Percentiles rank a stretch among this genome's conserved stretches.
Evolutionary conservation across 179 eudicot genomes (phyloP).

Genomic region (Beta macrorhiza): DNA sequence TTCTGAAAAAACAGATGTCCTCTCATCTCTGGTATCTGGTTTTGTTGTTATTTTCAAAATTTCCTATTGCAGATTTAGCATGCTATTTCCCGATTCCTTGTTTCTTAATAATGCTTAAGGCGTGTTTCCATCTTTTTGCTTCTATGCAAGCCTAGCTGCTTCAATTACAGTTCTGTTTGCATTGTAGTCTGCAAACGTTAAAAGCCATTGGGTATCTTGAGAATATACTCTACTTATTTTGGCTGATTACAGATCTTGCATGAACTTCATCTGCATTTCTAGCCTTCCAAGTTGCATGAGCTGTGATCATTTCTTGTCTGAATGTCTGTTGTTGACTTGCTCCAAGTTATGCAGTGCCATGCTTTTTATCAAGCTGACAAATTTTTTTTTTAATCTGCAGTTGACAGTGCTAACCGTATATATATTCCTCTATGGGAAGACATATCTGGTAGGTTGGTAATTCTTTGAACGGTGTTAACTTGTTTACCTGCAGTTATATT

Average conservation of each 20-base stretch:
- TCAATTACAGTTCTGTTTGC: neutral
- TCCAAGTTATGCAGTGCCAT: neutral
- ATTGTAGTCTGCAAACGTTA: neutral
- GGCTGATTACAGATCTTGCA: neutral
- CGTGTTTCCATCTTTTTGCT: neutral
- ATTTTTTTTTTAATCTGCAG: slow-evolving; percentile 47
- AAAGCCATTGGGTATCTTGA: neutral
- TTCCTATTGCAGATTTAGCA: neutral
- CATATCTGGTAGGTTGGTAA: slow-evolving; percentile 72
- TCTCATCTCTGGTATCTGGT: no score
- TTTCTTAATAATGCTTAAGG: neutral
- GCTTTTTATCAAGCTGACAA: slow-evolving; percentile 31
- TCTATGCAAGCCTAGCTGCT: neutral
- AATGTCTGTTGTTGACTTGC: neutral
- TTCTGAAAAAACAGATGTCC: neutral
- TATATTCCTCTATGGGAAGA: slow-evolving; percentile 86
- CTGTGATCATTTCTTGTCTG: neutral
- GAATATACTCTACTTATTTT: neutral
- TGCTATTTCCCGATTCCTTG: no score
- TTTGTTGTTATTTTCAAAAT: neutral
- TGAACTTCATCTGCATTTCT: neutral
- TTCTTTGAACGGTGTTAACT: neutral
- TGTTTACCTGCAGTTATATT: neutral
- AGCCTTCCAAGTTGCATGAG: neutral
- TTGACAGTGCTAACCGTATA: slow-evolving; percentile 94